Evolutionary conservation across 1,284 basidiomycete genomes (phyloP).

Genomic region (Lignosus rhinocerotis): DNA sequence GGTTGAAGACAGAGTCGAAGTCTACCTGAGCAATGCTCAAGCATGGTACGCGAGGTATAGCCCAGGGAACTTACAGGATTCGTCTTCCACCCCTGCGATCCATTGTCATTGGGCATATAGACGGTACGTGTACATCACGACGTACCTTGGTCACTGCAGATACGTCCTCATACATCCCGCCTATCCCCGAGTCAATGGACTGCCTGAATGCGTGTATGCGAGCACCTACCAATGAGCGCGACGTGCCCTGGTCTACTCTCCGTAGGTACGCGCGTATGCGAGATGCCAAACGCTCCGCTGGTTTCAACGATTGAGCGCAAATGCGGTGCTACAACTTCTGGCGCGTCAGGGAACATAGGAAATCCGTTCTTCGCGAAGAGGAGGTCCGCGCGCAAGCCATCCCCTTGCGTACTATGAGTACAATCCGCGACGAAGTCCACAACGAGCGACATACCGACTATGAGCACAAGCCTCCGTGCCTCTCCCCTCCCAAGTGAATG

Average conservation of each 20-base stretch:
- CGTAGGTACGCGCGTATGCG: conserved; percentile 87
- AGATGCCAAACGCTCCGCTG: conserved; percentile 80
- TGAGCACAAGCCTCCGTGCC: conserved; percentile 77
- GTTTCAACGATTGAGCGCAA: conserved; percentile 66
- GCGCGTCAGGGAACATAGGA: conserved; percentile 48
- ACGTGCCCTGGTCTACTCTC: conserved; percentile 90
- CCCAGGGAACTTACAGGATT: conserved; percentile 66
- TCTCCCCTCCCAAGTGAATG: conserved; percentile 47
- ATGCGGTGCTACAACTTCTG: conserved; percentile 75
- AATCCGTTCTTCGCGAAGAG: conserved; percentile 71
- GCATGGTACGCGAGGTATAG: not conserved
- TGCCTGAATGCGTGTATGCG: not conserved
- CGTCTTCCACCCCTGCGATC: conserved; percentile 78
- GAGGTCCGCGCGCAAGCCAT: conserved; percentile 84
- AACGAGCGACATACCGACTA: conserved; percentile 61
- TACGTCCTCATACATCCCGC: conserved; percentile 92
- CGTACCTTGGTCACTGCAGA: conserved; percentile 84
- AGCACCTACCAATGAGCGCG: conserved; percentile 73
- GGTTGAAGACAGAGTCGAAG: conserved; percentile 90
- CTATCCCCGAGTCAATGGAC: conserved; percentile 33
- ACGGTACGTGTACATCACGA: not conserved
- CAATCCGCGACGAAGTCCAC: not conserved
- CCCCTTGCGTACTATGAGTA: conserved; percentile 46
- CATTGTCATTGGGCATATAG: conserved; percentile 2
- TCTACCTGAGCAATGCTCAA: conserved; percentile 53